Percentiles rank a stretch among this genome's conserved stretches.
Evolutionary conservation across 2,329 filamentous ascomycete species (phyloP).

Genomic region (Rutstroemia sp.): DNA sequence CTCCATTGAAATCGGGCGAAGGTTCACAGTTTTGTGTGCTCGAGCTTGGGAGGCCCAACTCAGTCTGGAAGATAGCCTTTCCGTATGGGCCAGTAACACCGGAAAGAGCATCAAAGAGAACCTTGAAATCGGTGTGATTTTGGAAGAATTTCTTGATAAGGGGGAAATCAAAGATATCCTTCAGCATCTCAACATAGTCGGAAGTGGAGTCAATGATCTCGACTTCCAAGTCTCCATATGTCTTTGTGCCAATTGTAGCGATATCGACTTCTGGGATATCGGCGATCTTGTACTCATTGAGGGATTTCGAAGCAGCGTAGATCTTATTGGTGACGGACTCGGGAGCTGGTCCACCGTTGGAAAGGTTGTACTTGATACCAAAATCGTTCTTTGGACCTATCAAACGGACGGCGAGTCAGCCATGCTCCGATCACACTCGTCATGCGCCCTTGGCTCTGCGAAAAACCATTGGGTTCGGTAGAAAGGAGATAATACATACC

Average conservation of each 20-base stretch:
- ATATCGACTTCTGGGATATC: conserved; percentile 84
- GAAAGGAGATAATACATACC: conserved; percentile 44
- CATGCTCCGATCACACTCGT: not conserved
- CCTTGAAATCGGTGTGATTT: conserved; percentile 84
- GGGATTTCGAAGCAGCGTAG: conserved; percentile 80
- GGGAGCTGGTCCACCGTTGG: conserved; percentile 91
- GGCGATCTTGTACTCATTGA: conserved; percentile 87
- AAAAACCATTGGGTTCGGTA: not conserved
- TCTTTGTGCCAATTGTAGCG: conserved; percentile 71
- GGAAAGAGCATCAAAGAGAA: conserved; percentile 89
- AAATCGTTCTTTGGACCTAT: conserved; percentile 89
- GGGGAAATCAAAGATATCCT: conserved; percentile 97
- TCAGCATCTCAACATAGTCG: conserved; percentile 92
- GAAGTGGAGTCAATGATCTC: conserved; percentile 90
- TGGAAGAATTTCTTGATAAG: conserved; percentile 92
- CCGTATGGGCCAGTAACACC: conserved; percentile 96
- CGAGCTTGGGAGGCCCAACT: conserved; percentile 72
- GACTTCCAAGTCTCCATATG: conserved; percentile 80
- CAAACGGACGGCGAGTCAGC: not conserved
- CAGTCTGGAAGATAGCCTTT: conserved; percentile 87
- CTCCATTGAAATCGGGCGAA: conserved; percentile 90
- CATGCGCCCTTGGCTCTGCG: not conserved
- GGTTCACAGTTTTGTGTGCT: conserved; percentile 89
- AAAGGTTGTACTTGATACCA: conserved; percentile 98
- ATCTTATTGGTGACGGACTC: conserved; percentile 98